These are phyloP conservation scores for Chalciporus pseudorubinellus DNA, from an alignment of 768 basidiomycete genomes.

Conservation along the genomic window DNA sequence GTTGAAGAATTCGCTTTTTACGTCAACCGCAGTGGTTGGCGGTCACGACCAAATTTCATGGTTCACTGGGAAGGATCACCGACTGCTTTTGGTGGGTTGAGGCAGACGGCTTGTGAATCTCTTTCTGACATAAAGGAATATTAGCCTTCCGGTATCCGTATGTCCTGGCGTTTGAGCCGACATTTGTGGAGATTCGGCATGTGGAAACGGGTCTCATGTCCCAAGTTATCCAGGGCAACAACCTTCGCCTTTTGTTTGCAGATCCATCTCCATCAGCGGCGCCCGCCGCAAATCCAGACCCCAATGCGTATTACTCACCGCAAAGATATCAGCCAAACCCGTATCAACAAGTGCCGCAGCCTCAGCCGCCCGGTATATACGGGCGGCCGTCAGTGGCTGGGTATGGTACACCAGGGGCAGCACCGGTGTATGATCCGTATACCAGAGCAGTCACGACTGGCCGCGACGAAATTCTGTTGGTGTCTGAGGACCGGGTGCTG, in stretches of 20 bases:
- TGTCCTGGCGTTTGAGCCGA: constrained; percentile 93
- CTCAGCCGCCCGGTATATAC: constrained; percentile 12
- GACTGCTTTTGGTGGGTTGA: constrained; percentile 84
- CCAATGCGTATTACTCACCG: constrained; percentile 34
- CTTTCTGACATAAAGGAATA: constrained; percentile 6
- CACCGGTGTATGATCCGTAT: constrained; percentile 40
- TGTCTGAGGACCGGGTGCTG: constrained; percentile 84
- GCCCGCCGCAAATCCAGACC: constrained; percentile 46
- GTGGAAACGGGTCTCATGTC: constrained; percentile 89
- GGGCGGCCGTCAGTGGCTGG: constrained; percentile 27
- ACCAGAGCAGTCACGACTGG: constrained; percentile 50
- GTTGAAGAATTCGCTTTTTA: constrained; percentile 94
- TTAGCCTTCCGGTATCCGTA: constrained; percentile 94
- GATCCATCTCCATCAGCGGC: constrained; percentile 87
- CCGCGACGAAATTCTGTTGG: constrained; percentile 84
- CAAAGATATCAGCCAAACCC: constrained; percentile 30
- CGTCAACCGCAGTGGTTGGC: constrained; percentile 93
- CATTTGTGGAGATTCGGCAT: constrained; percentile 94
- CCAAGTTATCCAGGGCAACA: constrained; percentile 93
- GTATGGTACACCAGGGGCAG: constrained; percentile 22
- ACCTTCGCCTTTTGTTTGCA: constrained; percentile 86
- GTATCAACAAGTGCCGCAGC: constrained; percentile 31
- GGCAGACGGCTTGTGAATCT: not conserved
- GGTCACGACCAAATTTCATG: constrained; percentile 89
- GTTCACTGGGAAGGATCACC: constrained; percentile 96